Conservation (phyloP, 129 eudicot genomes). For the Heracleum sosnowskyi region DNA sequence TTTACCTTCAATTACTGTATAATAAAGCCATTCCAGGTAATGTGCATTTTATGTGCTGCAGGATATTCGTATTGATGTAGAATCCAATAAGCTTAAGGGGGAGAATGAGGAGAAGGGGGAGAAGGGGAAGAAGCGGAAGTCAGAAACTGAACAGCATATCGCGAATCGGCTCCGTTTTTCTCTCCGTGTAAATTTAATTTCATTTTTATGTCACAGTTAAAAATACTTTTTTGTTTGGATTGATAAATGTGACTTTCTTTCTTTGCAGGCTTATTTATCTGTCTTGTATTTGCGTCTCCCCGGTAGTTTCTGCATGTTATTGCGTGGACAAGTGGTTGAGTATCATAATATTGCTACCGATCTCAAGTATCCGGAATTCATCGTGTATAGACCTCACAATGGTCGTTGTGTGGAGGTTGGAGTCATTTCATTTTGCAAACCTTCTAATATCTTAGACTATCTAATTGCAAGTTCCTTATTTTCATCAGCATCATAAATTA, state of each 20-base stretch:
- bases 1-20: conserved; percentile 1
- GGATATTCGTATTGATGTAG: conserved; percentile 43
- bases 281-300: conserved; percentile 46
- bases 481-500: neutral
- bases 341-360: conserved; percentile 43
- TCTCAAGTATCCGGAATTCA: conserved; percentile 35
- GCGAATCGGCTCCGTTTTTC: conserved; percentile 41
- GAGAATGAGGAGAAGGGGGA: too few relatives aligned
- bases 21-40: neutral
- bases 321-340: conserved; percentile 35
- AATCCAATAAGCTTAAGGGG: conserved; percentile 12
- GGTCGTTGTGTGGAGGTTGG: conserved; percentile 27
- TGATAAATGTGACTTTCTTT: neutral
- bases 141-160: conserved; percentile 33
- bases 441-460: neutral
- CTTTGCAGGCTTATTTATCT: conserved; percentile 47
- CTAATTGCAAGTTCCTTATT: neutral
- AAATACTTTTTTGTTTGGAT: neutral
- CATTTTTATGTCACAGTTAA: neutral
- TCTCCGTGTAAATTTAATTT: conserved; percentile 37
- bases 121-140: conserved; percentile 9
- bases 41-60: conserved; percentile 11
- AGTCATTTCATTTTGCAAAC: neutral
- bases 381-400: conserved; percentile 39
- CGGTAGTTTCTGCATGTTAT: conserved; percentile 24